Evolutionary conservation across 225 moss, liverwort and hornwort genomes (phyloP).

Genomic region (Anthoceros angustus): DNA sequence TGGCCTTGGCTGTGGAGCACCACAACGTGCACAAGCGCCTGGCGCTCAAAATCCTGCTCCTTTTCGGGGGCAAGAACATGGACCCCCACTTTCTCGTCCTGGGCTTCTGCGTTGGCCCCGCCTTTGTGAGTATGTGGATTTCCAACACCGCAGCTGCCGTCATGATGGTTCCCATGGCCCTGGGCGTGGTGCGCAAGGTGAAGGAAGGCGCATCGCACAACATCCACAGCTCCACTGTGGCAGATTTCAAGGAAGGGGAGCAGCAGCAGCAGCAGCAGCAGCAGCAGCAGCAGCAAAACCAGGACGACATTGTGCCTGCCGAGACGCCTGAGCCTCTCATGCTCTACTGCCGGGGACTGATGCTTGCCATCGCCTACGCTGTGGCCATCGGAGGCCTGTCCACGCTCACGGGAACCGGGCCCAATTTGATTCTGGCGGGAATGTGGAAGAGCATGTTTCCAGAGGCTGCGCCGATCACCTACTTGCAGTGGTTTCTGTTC

Average conservation of each 20-base stretch:
- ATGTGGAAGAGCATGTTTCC: constrained; percentile 56
- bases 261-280: background rate
- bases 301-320: background rate
- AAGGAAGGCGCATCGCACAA: background rate
- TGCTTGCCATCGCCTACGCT: constrained; percentile 54
- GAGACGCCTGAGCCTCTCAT: constrained; percentile 11
- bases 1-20: constrained; percentile 58
- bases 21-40: constrained; percentile 60
- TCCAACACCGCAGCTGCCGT: constrained; percentile 73
- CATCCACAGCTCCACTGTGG: background rate
- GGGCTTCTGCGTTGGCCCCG: constrained; percentile 68
- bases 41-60: constrained; percentile 58
- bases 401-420: constrained; percentile 66
- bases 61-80: constrained; percentile 70
- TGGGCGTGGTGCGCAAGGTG: constrained; percentile 48
- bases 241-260: background rate
- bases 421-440: constrained; percentile 58
- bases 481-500: constrained; percentile 52
- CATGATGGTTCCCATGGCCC: constrained; percentile 97
- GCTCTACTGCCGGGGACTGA: constrained; percentile 37
- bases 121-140: constrained; percentile 95
- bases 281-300: background rate
- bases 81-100: constrained; percentile 53
- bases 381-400: constrained; percentile 56
- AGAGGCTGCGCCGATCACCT: constrained; percentile 34